These are phyloP conservation scores for Penicillium pulvis DNA, from an alignment of 495 filamentous ascomycete species.

Conservation along the genomic window DNA sequence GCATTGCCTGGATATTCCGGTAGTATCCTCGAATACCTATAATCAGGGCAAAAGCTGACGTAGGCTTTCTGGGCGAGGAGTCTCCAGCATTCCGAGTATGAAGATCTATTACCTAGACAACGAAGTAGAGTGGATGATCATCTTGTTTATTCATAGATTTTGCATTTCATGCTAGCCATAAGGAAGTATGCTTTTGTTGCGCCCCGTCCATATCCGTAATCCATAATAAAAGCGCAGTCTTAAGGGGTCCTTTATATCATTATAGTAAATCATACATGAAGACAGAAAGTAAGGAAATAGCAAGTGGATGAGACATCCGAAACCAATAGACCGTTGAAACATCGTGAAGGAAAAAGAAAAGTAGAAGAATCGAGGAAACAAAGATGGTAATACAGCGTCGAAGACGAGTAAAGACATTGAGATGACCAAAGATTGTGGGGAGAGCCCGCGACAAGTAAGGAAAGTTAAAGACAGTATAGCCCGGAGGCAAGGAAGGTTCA, in stretches of 20 bases:
- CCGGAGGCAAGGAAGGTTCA: slow-evolving; percentile 3
- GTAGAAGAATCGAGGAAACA: not conserved
- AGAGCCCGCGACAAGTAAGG: not conserved
- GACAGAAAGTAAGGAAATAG: not conserved
- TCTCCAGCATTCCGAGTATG: not conserved
- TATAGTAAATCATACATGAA: slow-evolving; percentile 16
- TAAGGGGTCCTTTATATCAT: slow-evolving; percentile 15
- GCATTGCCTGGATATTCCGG: not conserved
- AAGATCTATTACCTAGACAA: slow-evolving; percentile 8
- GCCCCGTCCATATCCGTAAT: not conserved
- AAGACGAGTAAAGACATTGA: not conserved
- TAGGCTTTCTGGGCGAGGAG: not conserved
- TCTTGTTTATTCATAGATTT: slow-evolving; percentile 8
- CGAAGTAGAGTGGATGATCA: not conserved
- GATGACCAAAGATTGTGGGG: not conserved
- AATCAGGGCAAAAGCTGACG: not conserved
- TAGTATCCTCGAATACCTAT: slow-evolving; percentile 5
- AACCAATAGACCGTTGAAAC: not conserved
- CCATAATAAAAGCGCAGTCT: slow-evolving; percentile 8
- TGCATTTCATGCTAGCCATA: slow-evolving; percentile 9
- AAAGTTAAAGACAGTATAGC: slow-evolving; percentile 21
- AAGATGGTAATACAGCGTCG: not conserved
- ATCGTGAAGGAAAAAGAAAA: not conserved
- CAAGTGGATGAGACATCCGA: not conserved
- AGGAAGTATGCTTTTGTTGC: slow-evolving; percentile 17